phyloP scores from a whole-genome alignment of 441 rosid species.

The Adansonia rubrostipa region DNA sequence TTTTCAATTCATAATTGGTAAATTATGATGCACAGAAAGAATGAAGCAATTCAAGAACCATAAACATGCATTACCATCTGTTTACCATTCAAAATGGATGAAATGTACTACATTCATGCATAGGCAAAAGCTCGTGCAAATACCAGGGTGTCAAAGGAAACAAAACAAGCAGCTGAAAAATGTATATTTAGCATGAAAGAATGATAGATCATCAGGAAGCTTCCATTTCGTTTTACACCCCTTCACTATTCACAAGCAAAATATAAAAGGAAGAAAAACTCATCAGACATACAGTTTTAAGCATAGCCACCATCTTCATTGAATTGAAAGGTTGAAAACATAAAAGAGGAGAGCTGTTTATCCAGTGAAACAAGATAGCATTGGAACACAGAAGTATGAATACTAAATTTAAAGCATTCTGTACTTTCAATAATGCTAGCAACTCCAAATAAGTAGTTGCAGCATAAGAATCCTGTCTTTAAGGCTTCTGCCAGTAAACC shows the following conservation, averaged over 20 bases:
- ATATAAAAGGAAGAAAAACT: background rate
- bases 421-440: background rate
- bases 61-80: background rate
- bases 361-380: background rate
- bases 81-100: background rate
- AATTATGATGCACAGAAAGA: conserved; percentile 15
- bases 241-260: background rate
- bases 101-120: background rate
- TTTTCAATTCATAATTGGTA: background rate
- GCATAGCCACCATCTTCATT: background rate
- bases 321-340: background rate
- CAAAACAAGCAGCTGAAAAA: background rate
- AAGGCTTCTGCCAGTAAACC: background rate
- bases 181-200: background rate
- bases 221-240: background rate
- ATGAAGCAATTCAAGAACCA: background rate
- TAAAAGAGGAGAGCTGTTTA: background rate
- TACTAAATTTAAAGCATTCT: background rate
- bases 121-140: background rate
- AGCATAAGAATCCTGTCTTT: background rate
- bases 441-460: background rate
- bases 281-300: background rate
- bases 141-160: background rate
- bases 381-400: background rate
- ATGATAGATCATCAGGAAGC: background rate